Evolutionary conservation across 306 rosid genomes (phyloP).

Genomic region (Trifolium pratense): DNA sequence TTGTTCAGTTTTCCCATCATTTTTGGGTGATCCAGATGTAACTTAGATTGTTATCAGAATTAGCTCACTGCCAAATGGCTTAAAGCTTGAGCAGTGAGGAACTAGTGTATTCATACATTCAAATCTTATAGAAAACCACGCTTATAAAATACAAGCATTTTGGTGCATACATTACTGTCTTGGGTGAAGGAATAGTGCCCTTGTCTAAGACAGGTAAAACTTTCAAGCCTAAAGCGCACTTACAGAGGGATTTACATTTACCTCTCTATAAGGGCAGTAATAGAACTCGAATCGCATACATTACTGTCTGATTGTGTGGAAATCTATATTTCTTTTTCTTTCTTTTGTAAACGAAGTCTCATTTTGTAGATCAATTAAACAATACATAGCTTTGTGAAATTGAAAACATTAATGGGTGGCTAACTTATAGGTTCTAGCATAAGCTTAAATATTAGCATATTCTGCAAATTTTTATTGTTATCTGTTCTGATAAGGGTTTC

Average conservation of each 20-base stretch:
- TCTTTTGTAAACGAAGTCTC: too few relatives aligned
- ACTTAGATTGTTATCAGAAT: slow-evolving; percentile 3
- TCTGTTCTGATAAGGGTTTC: not conserved
- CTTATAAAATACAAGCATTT: not conserved
- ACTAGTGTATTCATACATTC: slow-evolving; percentile 8
- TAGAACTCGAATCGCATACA: too few relatives aligned
- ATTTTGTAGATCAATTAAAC: not conserved
- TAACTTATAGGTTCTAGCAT: too few relatives aligned
- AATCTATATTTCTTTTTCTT: too few relatives aligned
- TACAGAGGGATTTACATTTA: too few relatives aligned
- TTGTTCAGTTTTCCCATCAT: not conserved
- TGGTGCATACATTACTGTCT: not conserved
- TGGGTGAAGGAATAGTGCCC: too few relatives aligned
- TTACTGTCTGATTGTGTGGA: too few relatives aligned
- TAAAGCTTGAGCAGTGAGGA: slow-evolving; percentile 9
- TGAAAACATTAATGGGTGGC: not conserved
- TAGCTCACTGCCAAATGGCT: slow-evolving; percentile 27
- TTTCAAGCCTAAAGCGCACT: too few relatives aligned
- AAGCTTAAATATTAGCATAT: too few relatives aligned
- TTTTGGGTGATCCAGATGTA: not conserved
- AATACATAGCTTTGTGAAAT: not conserved
- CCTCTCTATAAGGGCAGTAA: too few relatives aligned
- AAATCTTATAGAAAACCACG: not conserved
- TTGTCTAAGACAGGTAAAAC: too few relatives aligned
- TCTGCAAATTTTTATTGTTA: too few relatives aligned